Base-by-base conservation (phyloP, 2,329 filamentous ascomycete genomes). In the Sporothrix globosa region DNA sequence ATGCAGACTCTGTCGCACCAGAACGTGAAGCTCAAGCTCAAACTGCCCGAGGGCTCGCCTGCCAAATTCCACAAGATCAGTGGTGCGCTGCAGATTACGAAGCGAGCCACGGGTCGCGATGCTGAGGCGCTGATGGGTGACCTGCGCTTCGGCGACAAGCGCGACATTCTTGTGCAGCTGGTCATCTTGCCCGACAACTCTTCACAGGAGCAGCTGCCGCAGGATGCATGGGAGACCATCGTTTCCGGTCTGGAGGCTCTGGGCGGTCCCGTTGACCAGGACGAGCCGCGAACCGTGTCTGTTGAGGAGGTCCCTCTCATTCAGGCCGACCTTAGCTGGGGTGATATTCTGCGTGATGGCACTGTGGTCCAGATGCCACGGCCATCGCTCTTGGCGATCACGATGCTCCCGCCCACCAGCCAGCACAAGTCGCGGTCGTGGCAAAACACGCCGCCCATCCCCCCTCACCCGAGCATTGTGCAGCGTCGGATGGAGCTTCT, bases 41-140 rank as follows among this genome's bases (percentile, higher is more conserved):
- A 92, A 75, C 83, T 99, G 9, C 96, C 96, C 0, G 96, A 99
- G 81, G 96, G 96, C 24, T 99, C 96, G 2, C 96, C 95, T 0
- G 96, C 96, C 76, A 97, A 97, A 78, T 99, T 99, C 78, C 92
- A 97, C 79, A 99, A 99, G 82, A 98, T 99, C 77, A 97, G 93
- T 77, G 96, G 96, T 68, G 96, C 95, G 4, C 83, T 99, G 71
- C 94, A 98, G 78, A 96, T 97, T 73, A 98, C 95, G 3, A 99
- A 97, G 83, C 91, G 96, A 72, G 96, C 95, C 17, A 96, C 94
- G 30, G 96, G 96, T 13, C 90, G 93, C 67, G 96, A 98, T 79
- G 96, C 95, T 0, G 96, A 99, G 81, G 95, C 94, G 11, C 90
- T 92, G 0, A 83, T 99, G 30, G 96, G 96, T 48, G 96, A 99